These are phyloP conservation scores for Clarireedia homoeocarpa DNA, from an alignment of 2,329 filamentous ascomycete species.

Conservation along the genomic window DNA sequence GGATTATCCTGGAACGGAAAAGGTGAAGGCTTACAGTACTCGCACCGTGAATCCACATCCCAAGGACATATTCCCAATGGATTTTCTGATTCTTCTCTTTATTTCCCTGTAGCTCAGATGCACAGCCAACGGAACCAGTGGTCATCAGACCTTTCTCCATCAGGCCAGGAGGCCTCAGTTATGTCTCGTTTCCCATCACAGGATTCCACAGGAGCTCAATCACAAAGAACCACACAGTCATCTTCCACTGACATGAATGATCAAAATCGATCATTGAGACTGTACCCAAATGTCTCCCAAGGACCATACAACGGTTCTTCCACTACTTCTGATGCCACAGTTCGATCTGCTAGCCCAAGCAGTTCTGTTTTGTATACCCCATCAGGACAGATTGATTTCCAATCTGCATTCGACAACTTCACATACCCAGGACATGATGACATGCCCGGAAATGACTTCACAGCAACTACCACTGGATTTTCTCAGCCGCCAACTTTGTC, in stretches of 20 bases:
- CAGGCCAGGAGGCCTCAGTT: conserved; percentile 20
- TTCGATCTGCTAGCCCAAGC: conserved; percentile 27
- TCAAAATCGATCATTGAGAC: conserved; percentile 23
- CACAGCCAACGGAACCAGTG: conserved; percentile 20
- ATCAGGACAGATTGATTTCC: conserved; percentile 25
- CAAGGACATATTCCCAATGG: conserved; percentile 23
- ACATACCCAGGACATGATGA: conserved; percentile 24
- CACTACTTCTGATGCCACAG: conserved; percentile 26
- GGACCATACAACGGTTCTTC: conserved; percentile 28
- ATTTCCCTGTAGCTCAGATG: conserved; percentile 19
- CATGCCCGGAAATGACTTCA: conserved; percentile 18
- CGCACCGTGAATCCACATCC: conserved; percentile 21
- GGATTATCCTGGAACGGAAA: conserved; percentile 25
- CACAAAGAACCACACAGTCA: conserved; percentile 20
- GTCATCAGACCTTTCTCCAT: conserved; percentile 20
- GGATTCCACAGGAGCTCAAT: conserved; percentile 24
- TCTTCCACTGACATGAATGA: conserved; percentile 23
- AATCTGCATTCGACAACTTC: conserved; percentile 22
- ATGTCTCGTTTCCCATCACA: conserved; percentile 27
- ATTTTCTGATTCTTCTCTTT: conserved; percentile 24
- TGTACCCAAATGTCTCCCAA: conserved; percentile 23
- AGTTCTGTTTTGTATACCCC: conserved; percentile 24
- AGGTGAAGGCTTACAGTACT: conserved; percentile 30
- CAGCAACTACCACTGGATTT: conserved; percentile 19
- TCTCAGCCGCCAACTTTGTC: conserved; percentile 15